These are phyloP conservation scores for Fraxinus angustifolia DNA, from an alignment of 305 asterid genomes.

Conservation along the genomic window DNA sequence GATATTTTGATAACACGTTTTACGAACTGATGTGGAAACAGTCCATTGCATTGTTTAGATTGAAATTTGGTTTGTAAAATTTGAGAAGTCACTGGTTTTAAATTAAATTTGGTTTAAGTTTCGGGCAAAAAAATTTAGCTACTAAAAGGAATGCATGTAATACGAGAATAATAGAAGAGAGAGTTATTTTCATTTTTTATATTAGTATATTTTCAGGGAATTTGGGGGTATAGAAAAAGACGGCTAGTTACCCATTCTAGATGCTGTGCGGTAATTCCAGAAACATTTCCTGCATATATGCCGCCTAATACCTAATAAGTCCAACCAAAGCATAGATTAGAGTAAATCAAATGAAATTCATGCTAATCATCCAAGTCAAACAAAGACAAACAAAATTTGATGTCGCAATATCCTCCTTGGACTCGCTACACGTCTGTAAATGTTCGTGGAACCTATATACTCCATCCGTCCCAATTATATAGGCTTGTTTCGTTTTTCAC, in stretches of 20 bases:
- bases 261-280: slow-evolving; percentile 91
- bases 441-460: not conserved
- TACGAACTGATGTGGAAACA: not conserved
- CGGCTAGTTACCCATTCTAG: slow-evolving; percentile 74
- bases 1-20: not conserved
- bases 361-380: not conserved
- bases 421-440: not conserved
- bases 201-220: not conserved
- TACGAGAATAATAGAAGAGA: not conserved
- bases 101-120: not conserved
- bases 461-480: too few species aligned
- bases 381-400: slow-evolving; percentile 1
- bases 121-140: not conserved
- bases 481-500: too few species aligned
- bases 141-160: slow-evolving; percentile 10
- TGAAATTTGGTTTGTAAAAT: not conserved
- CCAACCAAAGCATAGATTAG: slow-evolving; percentile 25
- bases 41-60: not conserved
- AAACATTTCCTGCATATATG: slow-evolving; percentile 67
- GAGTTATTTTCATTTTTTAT: not conserved
- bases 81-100: not conserved
- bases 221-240: not conserved
- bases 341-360: slow-evolving; percentile 3
- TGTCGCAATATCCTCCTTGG: not conserved
- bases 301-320: slow-evolving; percentile 75